These are phyloP conservation scores for Salix suchowensis DNA, from an alignment of 345 rosid species.

Conservation along the genomic window DNA sequence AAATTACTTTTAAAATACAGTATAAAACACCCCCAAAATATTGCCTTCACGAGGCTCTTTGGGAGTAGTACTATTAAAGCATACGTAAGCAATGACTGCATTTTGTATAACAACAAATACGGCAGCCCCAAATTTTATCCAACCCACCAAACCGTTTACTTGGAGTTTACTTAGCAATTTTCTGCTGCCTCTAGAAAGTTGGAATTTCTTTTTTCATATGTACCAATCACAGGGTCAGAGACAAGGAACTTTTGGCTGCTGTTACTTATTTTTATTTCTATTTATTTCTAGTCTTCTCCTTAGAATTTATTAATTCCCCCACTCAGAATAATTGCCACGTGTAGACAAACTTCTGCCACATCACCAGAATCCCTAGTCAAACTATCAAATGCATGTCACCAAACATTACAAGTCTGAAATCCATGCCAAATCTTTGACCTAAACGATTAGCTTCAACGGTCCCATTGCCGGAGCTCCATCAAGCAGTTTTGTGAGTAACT, in stretches of 20 bases:
- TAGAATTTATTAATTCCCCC: not conserved
- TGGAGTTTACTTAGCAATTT: conserved; percentile 1
- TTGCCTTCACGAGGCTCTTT: not conserved
- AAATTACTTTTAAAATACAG: too few relatives aligned
- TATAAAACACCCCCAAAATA: not conserved
- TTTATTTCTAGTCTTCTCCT: not conserved
- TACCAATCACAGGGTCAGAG: not conserved
- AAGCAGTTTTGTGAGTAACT: too few relatives aligned
- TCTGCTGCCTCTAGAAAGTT: not conserved
- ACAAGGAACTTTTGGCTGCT: not conserved
- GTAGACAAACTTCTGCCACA: not conserved
- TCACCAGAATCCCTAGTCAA: not conserved
- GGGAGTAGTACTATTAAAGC: not conserved
- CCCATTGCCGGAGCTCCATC: too few relatives aligned
- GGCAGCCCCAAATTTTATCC: not conserved
- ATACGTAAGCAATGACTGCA: conserved; percentile 17
- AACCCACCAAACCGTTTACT: conserved; percentile 14
- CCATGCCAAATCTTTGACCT: not conserved
- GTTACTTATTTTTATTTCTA: not conserved
- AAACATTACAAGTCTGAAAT: not conserved
- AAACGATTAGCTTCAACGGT: too few relatives aligned
- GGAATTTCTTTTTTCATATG: not conserved
- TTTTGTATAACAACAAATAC: not conserved
- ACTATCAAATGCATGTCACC: not conserved
- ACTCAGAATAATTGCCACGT: not conserved